Base-by-base conservation (phyloP, 495 filamentous ascomycete species). In the Penicillium robsamsonii region DNA sequence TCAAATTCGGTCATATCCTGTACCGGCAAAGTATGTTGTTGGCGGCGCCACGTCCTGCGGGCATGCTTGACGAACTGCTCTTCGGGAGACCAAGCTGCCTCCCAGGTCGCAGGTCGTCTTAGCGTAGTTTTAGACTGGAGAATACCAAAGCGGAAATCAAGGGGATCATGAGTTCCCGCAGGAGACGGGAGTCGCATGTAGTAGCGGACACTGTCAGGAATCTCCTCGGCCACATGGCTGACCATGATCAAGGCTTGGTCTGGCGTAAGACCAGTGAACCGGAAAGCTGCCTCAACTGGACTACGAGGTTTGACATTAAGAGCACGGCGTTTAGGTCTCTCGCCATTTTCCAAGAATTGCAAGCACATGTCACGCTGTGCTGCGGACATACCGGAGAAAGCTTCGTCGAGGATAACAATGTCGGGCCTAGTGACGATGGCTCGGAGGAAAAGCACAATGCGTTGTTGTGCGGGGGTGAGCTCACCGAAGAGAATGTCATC, bases 381-480 rank as follows among this genome's bases (percentile, higher is more conserved):
- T 38, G 87, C 84, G 56, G 92, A 85, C 84, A 98, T 90, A 27
- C 93, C 92, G 43, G 89, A 91, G 63, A 96, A 95, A 0, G 94
- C 85, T 70, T 98, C 94, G 63, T 97, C 94, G 2, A 97, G 81
- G 37, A 98, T 88, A 30, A 97, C 79, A 42, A 98, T 81, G 56
- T 97, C 93, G 0, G 92, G 90, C 51, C 81, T 81, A 58, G 91
- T 88, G 60, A 94, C 82, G 33, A 95, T 74, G 15, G 93, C 89
- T 7, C 95, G 84, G 27, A 97, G 74, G 70, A 97, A 94, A 2
- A 98, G 81, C 10, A 87, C 79, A 7, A 97, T 77, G 22, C 92
- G 85, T 70, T 98, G 94, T 1, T 90, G 84, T 6, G 84, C 86
- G 62, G 90, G 87, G 18, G 83, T 82, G 1, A 92, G 75, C 53